Evolutionary conservation across 768 basidiomycete species (phyloP).

Genomic region (Suillus weaverae): DNA sequence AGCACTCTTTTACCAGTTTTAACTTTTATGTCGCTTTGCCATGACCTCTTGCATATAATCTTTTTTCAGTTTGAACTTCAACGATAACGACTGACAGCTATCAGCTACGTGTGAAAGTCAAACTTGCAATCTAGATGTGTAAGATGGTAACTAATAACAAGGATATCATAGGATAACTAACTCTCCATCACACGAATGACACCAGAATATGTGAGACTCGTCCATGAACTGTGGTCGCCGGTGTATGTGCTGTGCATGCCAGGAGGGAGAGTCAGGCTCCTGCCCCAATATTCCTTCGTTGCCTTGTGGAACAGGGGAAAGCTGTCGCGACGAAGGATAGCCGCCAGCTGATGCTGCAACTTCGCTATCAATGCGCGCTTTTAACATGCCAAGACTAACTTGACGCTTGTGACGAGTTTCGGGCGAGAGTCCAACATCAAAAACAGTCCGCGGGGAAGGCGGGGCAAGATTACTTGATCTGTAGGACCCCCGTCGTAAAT

Average conservation of each 20-base stretch:
- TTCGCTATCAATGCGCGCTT: constrained; percentile 87
- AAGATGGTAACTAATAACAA: constrained; percentile 19
- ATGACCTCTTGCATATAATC: constrained; percentile 1
- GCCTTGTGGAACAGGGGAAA: constrained; percentile 51
- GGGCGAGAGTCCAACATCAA: constrained; percentile 69
- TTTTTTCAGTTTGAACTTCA: background rate
- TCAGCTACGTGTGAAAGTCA: background rate
- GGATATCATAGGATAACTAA: constrained; percentile 60
- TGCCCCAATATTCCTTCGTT: constrained; percentile 17
- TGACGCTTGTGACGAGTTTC: constrained; percentile 81
- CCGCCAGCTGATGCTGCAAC: constrained; percentile 42
- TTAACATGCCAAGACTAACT: constrained; percentile 86
- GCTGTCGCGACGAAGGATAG: constrained; percentile 50
- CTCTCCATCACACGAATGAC: constrained; percentile 78
- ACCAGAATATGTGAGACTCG: constrained; percentile 90
- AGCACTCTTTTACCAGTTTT: background rate
- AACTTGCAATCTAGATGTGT: constrained; percentile 15
- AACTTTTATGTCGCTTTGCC: constrained; percentile 10
- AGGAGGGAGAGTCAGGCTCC: constrained; percentile 27
- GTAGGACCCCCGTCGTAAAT: constrained; percentile 39
- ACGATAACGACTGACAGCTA: background rate
- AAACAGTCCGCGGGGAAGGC: constrained; percentile 52
- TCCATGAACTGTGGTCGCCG: constrained; percentile 77
- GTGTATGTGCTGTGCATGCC: constrained; percentile 27
- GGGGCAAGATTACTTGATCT: constrained; percentile 36